Conservation (phyloP, 164 flowering plant genomes). For the Stephania yunnanensis region DNA sequence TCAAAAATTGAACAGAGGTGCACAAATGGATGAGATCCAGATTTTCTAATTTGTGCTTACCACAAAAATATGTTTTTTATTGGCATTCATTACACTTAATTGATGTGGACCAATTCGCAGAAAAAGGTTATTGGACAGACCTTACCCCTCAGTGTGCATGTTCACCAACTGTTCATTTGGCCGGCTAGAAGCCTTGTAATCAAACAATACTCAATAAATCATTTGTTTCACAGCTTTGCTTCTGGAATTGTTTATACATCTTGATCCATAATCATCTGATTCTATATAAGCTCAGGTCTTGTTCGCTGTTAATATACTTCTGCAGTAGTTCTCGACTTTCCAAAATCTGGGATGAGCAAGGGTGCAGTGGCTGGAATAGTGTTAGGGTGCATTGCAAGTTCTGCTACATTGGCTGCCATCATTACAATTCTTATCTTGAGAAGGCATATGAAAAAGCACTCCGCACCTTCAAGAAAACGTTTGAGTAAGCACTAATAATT, state of each 20-base stretch:
- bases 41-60: not conserved
- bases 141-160: not conserved
- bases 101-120: not conserved
- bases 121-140: not conserved
- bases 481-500: slow-evolving; percentile 31
- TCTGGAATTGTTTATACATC: not conserved
- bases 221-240: not conserved
- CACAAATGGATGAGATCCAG: not conserved
- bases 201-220: too few species aligned
- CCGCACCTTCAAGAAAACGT: slow-evolving; percentile 29
- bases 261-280: not conserved
- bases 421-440: slow-evolving; percentile 30
- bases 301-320: slow-evolving; percentile 3
- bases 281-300: not conserved
- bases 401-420: slow-evolving; percentile 26
- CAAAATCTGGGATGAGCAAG: slow-evolving; percentile 28
- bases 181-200: not conserved
- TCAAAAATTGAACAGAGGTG: not conserved
- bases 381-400: slow-evolving; percentile 35
- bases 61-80: too few species aligned
- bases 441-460: slow-evolving; percentile 23
- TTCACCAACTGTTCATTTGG: not conserved
- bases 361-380: slow-evolving; percentile 30
- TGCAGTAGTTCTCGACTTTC: slow-evolving; percentile 23
- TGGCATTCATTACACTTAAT: not conserved